Conservation (phyloP, 2,329 filamentous ascomycete species). For the Aureobasidium pullulans region DNA sequence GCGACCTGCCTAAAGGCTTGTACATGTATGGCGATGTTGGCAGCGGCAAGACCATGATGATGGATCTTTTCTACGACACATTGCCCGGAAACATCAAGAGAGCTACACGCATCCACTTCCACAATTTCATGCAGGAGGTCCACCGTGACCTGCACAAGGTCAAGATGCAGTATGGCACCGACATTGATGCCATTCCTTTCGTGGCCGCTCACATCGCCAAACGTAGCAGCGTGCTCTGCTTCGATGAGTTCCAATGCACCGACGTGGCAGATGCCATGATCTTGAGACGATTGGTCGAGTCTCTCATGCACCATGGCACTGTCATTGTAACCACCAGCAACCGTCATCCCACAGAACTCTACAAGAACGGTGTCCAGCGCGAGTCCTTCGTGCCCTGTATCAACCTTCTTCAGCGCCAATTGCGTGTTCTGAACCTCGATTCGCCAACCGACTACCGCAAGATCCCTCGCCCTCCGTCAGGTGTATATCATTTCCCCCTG, state of each 20-base stretch:
- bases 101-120: conserved; percentile 94
- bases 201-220: conserved; percentile 92
- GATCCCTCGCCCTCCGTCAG: conserved; percentile 84
- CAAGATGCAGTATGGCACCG: conserved; percentile 81
- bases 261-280: conserved; percentile 99
- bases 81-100: conserved; percentile 69
- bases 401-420: conserved; percentile 72
- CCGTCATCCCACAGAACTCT: conserved; percentile 89
- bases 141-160: conserved; percentile 84
- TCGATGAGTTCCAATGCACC: conserved; percentile 98
- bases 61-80: conserved; percentile 97
- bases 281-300: conserved; percentile 73
- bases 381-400: conserved; percentile 95
- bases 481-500: conserved; percentile 87
- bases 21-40: conserved; percentile 97
- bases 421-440: conserved; percentile 90
- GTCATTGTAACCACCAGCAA: conserved; percentile 95
- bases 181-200: conserved; percentile 84
- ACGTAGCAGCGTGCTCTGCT: conserved; percentile 79
- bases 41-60: conserved; percentile 97
- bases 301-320: conserved; percentile 92
- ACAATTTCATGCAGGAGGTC: conserved; percentile 99
- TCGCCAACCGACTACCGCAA: conserved; percentile 96
- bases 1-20: conserved; percentile 69
- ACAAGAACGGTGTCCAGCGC: conserved; percentile 96